A percentile compares a stretch with the other conserved stretches of the same genome.
phyloP scores from a whole-genome alignment of 1,284 basidiomycete genomes.

The Erythrobasidium hasegawianum region DNA sequence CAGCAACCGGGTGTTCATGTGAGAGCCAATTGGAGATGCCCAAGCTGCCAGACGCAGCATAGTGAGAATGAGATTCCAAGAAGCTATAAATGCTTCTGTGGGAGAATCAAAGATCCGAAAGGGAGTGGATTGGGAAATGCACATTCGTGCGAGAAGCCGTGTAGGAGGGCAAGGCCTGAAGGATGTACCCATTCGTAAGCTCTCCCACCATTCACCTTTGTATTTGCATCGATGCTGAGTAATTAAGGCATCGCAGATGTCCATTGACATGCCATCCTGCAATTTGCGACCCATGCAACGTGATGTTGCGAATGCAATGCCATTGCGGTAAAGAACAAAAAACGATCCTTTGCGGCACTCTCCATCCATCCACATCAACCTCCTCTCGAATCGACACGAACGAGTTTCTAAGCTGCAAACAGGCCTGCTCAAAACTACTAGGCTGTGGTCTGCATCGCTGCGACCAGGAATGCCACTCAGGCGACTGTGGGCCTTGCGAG shows the following conservation, averaged over 20 bases:
- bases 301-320: slow-evolving; percentile 60
- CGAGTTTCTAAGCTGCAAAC: slow-evolving; percentile 33
- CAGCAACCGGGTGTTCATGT: slow-evolving; percentile 38
- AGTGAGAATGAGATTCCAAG: slow-evolving; percentile 56
- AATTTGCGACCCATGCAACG: slow-evolving; percentile 61
- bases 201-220: slow-evolving; percentile 48
- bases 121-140: slow-evolving; percentile 64
- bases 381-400: background rate
- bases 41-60: slow-evolving; percentile 43
- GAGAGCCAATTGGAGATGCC: slow-evolving; percentile 43
- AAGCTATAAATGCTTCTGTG: slow-evolving; percentile 83
- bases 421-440: slow-evolving; percentile 35
- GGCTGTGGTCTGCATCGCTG: slow-evolving; percentile 42
- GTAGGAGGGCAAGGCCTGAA: slow-evolving; percentile 60
- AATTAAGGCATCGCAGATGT: slow-evolving; percentile 63
- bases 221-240: slow-evolving; percentile 41
- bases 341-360: slow-evolving; percentile 49
- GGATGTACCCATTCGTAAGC: slow-evolving; percentile 67
- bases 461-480: slow-evolving; percentile 39
- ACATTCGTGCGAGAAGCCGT: slow-evolving; percentile 75
- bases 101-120: slow-evolving; percentile 60
- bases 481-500: slow-evolving; percentile 40
- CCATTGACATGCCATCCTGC: slow-evolving; percentile 66
- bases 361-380: slow-evolving; percentile 25
- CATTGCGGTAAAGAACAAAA: slow-evolving; percentile 71